Evolutionary conservation across 1,284 basidiomycete genomes (phyloP).

Genomic region (Cerrena zonata): DNA sequence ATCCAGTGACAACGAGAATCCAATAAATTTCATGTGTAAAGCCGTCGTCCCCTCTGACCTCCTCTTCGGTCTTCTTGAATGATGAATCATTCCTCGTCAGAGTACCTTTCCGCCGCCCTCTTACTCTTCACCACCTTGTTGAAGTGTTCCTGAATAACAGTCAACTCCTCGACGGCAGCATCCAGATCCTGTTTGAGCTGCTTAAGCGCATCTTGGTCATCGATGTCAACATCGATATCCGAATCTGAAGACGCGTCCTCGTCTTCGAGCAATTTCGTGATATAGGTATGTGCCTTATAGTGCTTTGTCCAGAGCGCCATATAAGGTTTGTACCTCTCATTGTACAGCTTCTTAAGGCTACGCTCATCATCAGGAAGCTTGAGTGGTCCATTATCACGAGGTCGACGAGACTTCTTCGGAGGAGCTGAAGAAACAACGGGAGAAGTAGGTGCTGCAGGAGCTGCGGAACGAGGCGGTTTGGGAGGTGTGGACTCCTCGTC

Average conservation of each 20-base stretch:
- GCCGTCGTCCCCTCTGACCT: background rate
- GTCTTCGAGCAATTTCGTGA: slow-evolving; percentile 36
- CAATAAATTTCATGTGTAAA: no score
- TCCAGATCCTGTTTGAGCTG: slow-evolving; percentile 28
- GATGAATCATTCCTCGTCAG: background rate
- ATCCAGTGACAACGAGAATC: background rate
- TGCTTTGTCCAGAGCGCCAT: slow-evolving; percentile 41
- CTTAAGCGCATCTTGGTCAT: slow-evolving; percentile 47
- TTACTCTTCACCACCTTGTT: background rate
- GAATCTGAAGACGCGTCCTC: slow-evolving; percentile 37
- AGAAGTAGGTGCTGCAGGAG: background rate
- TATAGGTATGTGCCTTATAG: slow-evolving; percentile 41
- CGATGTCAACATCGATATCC: slow-evolving; percentile 40
- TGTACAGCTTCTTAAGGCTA: slow-evolving; percentile 48
- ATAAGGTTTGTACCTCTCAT: slow-evolving; percentile 45
- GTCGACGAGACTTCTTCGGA: slow-evolving; percentile 1
- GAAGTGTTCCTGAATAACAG: background rate
- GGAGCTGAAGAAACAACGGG: background rate
- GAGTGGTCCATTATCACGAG: slow-evolving; percentile 15
- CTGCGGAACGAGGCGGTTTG: background rate
- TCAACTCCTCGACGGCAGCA: background rate
- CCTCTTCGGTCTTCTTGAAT: no score
- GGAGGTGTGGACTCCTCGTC: slow-evolving; percentile 39
- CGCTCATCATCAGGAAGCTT: slow-evolving; percentile 44
- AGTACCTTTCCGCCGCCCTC: background rate